Evolutionary conservation across 1,284 basidiomycete species (phyloP).

Genomic region (Mycena sp.): DNA sequence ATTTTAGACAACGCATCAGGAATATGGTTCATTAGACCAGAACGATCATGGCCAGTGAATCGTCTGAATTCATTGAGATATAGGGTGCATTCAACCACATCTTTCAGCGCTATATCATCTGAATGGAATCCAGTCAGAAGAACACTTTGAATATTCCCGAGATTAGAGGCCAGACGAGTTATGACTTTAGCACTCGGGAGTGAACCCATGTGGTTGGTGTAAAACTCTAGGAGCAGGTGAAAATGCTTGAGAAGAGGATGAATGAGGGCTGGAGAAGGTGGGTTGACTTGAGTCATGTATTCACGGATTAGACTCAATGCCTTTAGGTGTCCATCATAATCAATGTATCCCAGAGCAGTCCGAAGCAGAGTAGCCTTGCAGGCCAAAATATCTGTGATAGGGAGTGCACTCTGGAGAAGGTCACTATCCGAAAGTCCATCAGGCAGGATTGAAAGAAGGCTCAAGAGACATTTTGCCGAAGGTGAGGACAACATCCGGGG

Average conservation of each 20-base stretch:
- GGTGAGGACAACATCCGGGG: neutral
- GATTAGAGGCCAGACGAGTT: neutral
- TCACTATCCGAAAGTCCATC: constrained; percentile 3
- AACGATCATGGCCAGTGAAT: neutral
- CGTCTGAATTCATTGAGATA: neutral
- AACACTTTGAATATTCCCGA: neutral
- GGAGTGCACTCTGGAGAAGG: neutral
- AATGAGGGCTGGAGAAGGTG: too few relatives aligned
- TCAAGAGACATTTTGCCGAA: neutral
- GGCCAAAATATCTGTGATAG: neutral
- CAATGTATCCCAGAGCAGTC: too few relatives aligned
- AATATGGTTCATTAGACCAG: neutral
- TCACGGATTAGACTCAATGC: too few relatives aligned
- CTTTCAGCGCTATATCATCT: neutral
- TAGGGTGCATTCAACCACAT: neutral
- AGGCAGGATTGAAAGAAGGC: constrained; percentile 3
- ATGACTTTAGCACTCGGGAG: too few relatives aligned
- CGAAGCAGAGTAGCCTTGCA: too few relatives aligned
- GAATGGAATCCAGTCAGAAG: neutral
- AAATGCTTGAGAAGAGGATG: too few relatives aligned
- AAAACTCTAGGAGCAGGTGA: too few relatives aligned
- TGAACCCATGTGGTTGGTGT: too few relatives aligned
- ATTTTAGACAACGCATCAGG: neutral
- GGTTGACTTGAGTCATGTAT: too few relatives aligned
- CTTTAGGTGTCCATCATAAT: too few relatives aligned